Base-by-base conservation (phyloP, 2,329 filamentous ascomycete genomes). In the Pyrenophora teres region DNA sequence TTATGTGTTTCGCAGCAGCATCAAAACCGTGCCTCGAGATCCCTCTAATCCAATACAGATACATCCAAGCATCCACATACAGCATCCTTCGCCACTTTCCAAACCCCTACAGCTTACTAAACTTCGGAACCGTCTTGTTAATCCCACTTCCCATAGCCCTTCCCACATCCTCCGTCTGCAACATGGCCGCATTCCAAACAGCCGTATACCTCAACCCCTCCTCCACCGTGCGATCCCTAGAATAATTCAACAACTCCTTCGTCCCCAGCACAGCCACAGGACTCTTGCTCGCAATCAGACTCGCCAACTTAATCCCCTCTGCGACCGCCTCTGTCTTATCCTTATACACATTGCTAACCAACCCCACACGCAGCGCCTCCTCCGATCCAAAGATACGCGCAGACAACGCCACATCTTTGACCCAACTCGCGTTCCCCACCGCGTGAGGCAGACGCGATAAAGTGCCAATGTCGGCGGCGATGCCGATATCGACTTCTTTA, bases 211-310 rank as follows among this genome's bases (percentile, higher is more conserved):
- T 84, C 71, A 97, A 76, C 40, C 86, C 90, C 62, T 96, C 91
- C 39, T 83, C 83, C 23, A 96, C 84, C 2, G 81, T 80, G 71
- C 92, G 85, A 72, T 96, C 92, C 64, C 90, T 82, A 30, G 87
- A 88, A 68, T 87, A 90, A 73, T 94, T 92, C 68, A 96, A 70
- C 56, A 96, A 75, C 76, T 94, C 89, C 78, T 96, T 96, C 7
- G 92, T 96, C 5, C 89, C 87, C 77, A 91, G 85, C 58, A 93
- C 89, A 1, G 91, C 92, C 18, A 97, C 86, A 0, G 93, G 93
- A 67, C 89, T 94, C 82, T 97, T 97, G 15, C 72, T 78, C 23
- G 89, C 88, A 52, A 97, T 83, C 65, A 85, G 64, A 9, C 68
- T 74, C 0, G 87, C 90, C 65, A 89, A 68, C 56, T 83, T 79